Percentiles rank a stretch among this genome's conserved stretches.
Conservation (phyloP, 768 basidiomycete species). For the Tylopilus sp. region DNA sequence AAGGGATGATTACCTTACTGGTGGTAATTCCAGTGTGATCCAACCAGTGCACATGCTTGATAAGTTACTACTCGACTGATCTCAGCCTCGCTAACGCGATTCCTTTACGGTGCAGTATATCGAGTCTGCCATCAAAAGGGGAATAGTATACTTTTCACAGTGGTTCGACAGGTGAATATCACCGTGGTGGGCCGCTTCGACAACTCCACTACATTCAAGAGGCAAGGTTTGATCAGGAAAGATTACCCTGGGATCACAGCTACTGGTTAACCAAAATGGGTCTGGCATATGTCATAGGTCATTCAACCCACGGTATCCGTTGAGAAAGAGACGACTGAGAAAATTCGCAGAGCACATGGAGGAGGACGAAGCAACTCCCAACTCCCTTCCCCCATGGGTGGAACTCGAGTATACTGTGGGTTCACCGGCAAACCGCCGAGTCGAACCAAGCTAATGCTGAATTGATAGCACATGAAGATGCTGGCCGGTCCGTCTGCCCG, state of each 20-base stretch:
- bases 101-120: background rate
- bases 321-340: conserved; percentile 1
- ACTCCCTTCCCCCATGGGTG: conserved; percentile 84
- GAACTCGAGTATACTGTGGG: conserved; percentile 83
- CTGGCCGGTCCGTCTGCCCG: conserved; percentile 63
- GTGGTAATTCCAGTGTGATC: background rate
- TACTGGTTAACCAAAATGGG: conserved; percentile 32
- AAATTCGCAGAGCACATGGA: conserved; percentile 81
- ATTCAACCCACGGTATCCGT: conserved; percentile 1
- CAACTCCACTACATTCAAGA: background rate
- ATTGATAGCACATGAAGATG: conserved; percentile 74
- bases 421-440: conserved; percentile 1
- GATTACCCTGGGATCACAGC: too few species aligned
- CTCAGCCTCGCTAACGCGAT: background rate
- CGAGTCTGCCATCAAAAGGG: background rate
- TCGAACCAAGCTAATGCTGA: background rate
- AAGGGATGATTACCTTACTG: conserved; percentile 2
- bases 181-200: too few species aligned
- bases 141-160: background rate
- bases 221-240: background rate
- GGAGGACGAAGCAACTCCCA: conserved; percentile 76
- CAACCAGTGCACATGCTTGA: too few species aligned
- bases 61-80: background rate
- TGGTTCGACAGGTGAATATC: background rate
- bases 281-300: conserved; percentile 58